Conservation (phyloP, 495 filamentous ascomycete genomes). For the Penicillium simplicissimum region DNA sequence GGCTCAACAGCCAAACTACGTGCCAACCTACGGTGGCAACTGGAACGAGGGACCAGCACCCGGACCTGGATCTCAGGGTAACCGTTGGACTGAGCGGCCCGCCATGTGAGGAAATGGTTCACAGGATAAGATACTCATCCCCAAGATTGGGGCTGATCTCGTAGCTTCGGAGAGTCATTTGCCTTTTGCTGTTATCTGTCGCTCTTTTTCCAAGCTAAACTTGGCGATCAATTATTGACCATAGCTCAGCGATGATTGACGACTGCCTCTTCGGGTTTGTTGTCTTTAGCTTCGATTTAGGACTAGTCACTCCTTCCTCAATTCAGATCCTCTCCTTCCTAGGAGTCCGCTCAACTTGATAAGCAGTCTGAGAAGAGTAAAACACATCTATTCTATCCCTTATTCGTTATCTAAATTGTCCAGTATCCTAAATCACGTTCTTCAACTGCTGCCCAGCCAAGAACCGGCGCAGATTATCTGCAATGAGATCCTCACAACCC, state of each 20-base stretch:
- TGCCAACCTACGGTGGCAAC: neutral
- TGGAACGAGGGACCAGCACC: neutral
- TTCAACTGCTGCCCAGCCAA: constrained; percentile 53
- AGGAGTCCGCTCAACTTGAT: no score
- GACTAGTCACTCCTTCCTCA: neutral
- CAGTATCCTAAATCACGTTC: constrained; percentile 31
- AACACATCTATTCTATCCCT: neutral
- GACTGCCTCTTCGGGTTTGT: neutral
- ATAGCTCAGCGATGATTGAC: neutral
- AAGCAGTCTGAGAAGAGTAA: neutral
- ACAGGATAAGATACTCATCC: neutral
- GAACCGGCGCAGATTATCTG: constrained; percentile 53
- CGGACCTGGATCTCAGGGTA: neutral
- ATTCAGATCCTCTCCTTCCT: neutral
- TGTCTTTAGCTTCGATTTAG: neutral
- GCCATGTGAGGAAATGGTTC: neutral
- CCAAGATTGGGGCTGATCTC: neutral
- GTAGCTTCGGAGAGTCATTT: neutral
- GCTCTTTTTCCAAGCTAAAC: neutral
- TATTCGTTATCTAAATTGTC: neutral
- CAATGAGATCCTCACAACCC: constrained; percentile 52
- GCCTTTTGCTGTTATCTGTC: neutral
- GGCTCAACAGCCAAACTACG: neutral
- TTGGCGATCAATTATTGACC: neutral
- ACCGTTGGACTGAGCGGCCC: neutral